Conservation (phyloP, 306 rosid genomes). For the Vigna unguiculata region DNA sequence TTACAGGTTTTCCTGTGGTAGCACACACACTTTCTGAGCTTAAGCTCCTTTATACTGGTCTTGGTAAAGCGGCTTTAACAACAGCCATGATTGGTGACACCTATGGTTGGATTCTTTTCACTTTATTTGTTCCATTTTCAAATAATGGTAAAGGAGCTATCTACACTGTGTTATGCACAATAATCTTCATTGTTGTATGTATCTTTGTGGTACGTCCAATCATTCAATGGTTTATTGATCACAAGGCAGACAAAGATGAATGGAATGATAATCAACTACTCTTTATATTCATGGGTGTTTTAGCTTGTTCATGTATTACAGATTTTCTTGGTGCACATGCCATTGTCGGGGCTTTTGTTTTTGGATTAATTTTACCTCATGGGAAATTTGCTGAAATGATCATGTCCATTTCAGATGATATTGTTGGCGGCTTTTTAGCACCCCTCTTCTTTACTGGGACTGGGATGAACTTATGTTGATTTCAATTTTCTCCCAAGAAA, state of each 20-base stretch:
- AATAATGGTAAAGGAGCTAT: not conserved
- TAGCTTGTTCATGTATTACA: constrained; percentile 32
- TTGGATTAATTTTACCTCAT: constrained; percentile 57
- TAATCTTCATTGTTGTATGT: not conserved
- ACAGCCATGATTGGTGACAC: constrained; percentile 51
- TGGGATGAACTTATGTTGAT: constrained; percentile 19
- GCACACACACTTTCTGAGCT: constrained; percentile 52
- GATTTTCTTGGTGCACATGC: constrained; percentile 53
- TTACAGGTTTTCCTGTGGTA: constrained; percentile 57
- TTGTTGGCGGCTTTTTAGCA: constrained; percentile 37
- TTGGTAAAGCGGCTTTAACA: constrained; percentile 47
- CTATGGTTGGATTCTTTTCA: constrained; percentile 54
- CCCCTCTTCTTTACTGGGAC: constrained; percentile 42
- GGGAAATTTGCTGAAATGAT: constrained; percentile 42
- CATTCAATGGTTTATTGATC: constrained; percentile 11
- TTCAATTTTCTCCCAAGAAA: not conserved
- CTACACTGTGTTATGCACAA: constrained; percentile 15
- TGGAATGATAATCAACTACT: constrained; percentile 40
- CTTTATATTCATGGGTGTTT: constrained; percentile 46
- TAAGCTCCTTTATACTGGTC: constrained; percentile 50
- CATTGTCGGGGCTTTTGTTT: constrained; percentile 59
- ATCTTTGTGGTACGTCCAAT: constrained; percentile 45
- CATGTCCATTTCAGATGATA: constrained; percentile 40
- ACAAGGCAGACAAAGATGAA: constrained; percentile 26
- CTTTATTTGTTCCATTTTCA: constrained; percentile 43